Evolutionary conservation across 495 filamentous ascomycete species (phyloP).

Genomic region (Hyaloscypha bicolor): DNA sequence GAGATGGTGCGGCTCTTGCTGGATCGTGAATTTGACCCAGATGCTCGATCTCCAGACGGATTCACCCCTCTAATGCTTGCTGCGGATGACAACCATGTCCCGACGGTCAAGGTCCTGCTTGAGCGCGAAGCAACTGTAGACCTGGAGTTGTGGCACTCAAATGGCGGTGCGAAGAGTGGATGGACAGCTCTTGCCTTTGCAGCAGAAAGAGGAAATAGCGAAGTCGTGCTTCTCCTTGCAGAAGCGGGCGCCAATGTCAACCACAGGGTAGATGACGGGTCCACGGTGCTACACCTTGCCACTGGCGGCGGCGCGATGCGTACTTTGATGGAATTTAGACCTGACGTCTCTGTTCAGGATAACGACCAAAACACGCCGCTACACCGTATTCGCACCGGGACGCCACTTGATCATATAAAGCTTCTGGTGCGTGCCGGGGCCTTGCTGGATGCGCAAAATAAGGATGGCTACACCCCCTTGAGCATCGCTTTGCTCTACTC

Average conservation of each 20-base stretch:
- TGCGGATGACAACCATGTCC: neutral
- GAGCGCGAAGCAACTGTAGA: constrained; percentile 20
- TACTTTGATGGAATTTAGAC: constrained; percentile 9
- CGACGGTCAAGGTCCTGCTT: constrained; percentile 9
- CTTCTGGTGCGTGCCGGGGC: constrained; percentile 24
- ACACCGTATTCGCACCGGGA: neutral
- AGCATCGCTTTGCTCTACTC: neutral
- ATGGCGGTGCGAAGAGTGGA: constrained; percentile 1
- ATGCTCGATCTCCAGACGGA: constrained; percentile 9
- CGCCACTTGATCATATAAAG: constrained; percentile 5
- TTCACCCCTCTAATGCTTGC: constrained; percentile 14
- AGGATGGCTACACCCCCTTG: constrained; percentile 15
- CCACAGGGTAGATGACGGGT: neutral
- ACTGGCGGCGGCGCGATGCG: neutral
- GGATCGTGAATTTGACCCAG: constrained; percentile 14
- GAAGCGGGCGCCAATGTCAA: constrained; percentile 45
- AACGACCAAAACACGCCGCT: constrained; percentile 21
- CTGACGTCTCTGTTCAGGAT: constrained; percentile 12
- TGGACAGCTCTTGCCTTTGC: constrained; percentile 26
- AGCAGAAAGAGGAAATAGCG: neutral
- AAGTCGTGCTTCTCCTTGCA: constrained; percentile 53
- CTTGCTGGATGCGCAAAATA: constrained; percentile 16
- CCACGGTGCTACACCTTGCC: neutral
- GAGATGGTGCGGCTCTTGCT: constrained; percentile 16
- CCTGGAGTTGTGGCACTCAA: constrained; percentile 28